Conservation (phyloP, 352 stramenopile species). For the Phytophthora litchii region DNA sequence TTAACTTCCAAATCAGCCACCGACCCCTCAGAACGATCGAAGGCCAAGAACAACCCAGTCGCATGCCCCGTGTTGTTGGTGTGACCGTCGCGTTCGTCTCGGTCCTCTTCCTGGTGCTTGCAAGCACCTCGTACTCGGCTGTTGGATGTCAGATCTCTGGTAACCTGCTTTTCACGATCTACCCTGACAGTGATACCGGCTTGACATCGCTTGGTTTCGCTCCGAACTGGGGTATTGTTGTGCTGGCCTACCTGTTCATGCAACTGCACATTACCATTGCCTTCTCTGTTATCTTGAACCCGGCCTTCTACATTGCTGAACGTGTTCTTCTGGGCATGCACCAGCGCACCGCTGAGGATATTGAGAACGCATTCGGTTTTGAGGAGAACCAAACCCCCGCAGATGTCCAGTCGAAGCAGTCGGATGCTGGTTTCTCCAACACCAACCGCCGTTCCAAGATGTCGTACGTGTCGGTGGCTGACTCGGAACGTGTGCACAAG, state of each 20-base stretch:
- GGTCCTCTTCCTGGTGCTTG: slow-evolving; percentile 54
- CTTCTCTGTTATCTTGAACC: slow-evolving; percentile 51
- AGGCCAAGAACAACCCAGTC: no score
- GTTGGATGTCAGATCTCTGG: slow-evolving; percentile 71
- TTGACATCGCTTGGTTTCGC: slow-evolving; percentile 48
- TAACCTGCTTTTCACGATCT: slow-evolving; percentile 76
- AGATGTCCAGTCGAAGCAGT: slow-evolving; percentile 20
- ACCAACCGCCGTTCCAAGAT: slow-evolving; percentile 40
- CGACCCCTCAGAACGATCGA: no score
- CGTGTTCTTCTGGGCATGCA: slow-evolving; percentile 57
- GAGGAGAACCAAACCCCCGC: slow-evolving; percentile 17
- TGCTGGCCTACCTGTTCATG: slow-evolving; percentile 64
- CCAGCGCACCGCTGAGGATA: slow-evolving; percentile 34
- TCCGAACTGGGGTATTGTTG: slow-evolving; percentile 45
- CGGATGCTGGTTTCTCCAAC: slow-evolving; percentile 22
- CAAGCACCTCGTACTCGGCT: slow-evolving; percentile 51
- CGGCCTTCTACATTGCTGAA: slow-evolving; percentile 52
- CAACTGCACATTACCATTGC: slow-evolving; percentile 61
- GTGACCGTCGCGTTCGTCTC: slow-evolving; percentile 64
- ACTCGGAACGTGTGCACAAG: slow-evolving; percentile 43
- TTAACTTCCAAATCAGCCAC: no score
- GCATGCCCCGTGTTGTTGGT: slow-evolving; percentile 66
- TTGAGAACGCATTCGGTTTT: slow-evolving; percentile 34
- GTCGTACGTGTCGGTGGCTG: slow-evolving; percentile 53
- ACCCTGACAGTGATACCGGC: slow-evolving; percentile 36